phyloP scores from a whole-genome alignment of 768 basidiomycete genomes.

The Cyclocybe aegerita region DNA sequence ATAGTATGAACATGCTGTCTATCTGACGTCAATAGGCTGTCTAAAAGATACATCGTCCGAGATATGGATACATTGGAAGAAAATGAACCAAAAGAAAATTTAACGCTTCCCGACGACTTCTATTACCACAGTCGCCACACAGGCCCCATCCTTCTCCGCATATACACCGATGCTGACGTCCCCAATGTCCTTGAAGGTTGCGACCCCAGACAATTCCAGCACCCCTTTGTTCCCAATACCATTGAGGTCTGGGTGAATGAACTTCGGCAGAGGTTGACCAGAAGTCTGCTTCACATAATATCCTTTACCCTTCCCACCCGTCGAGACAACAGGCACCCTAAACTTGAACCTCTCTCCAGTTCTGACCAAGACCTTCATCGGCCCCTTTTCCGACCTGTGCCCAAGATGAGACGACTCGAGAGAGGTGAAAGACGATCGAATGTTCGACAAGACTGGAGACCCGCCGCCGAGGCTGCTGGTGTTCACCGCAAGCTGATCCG shows the following conservation, averaged over 20 bases:
- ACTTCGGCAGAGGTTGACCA: slow-evolving; percentile 53
- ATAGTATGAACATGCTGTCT: slow-evolving; percentile 17
- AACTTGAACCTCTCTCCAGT: slow-evolving; percentile 61
- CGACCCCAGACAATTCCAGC: slow-evolving; percentile 58
- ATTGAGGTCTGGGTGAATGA: slow-evolving; percentile 53
- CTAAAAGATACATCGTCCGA: slow-evolving; percentile 8
- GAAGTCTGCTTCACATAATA: slow-evolving; percentile 50
- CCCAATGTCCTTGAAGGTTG: slow-evolving; percentile 49
- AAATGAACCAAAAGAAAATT: slow-evolving; percentile 1
- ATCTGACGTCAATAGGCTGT: slow-evolving; percentile 19
- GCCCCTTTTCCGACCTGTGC: slow-evolving; percentile 29
- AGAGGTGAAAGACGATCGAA: slow-evolving; percentile 61
- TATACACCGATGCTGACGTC: slow-evolving; percentile 57
- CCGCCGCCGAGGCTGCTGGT: slow-evolving; percentile 21
- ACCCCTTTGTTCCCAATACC: slow-evolving; percentile 42
- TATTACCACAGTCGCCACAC: slow-evolving; percentile 54
- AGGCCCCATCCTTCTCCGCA: slow-evolving; percentile 44
- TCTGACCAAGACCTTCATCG: slow-evolving; percentile 50
- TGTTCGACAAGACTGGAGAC: slow-evolving; percentile 36
- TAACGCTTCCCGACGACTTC: slow-evolving; percentile 46
- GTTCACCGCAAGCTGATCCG: slow-evolving; percentile 35
- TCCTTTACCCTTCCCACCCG: slow-evolving; percentile 25
- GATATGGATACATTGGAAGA: slow-evolving; percentile 14
- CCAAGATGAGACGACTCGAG: slow-evolving; percentile 58
- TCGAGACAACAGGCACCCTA: slow-evolving; percentile 41